phyloP scores from a whole-genome alignment of 2,329 filamentous ascomycete species.

The Aspergillus chevalieri region DNA sequence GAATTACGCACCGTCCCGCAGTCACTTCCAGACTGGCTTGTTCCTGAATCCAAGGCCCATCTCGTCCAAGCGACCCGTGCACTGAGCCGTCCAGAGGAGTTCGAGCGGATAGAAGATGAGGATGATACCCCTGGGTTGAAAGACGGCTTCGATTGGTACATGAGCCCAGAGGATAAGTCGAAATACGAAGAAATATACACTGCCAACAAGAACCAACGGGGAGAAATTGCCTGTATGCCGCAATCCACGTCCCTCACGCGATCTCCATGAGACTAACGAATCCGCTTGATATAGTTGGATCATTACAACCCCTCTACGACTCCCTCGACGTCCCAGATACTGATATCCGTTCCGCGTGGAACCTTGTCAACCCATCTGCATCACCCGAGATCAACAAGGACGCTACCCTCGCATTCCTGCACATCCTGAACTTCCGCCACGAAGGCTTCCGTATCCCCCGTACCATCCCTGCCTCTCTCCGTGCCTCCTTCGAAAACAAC shows the following conservation, averaged over 20 bases:
- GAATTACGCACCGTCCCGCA: conserved; percentile 86
- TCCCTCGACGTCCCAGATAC: conserved; percentile 60
- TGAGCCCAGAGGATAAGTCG: conserved; percentile 80
- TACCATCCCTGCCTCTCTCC: conserved; percentile 82
- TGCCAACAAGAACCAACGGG: conserved; percentile 80
- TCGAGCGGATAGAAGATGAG: conserved; percentile 75
- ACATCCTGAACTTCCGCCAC: conserved; percentile 93
- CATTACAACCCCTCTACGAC: conserved; percentile 78
- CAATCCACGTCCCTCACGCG: background rate
- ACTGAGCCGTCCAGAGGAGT: conserved; percentile 70
- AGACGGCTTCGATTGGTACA: conserved; percentile 99
- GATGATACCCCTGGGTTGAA: conserved; percentile 78
- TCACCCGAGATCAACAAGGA: conserved; percentile 84
- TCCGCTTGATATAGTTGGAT: conserved; percentile 52
- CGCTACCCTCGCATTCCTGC: conserved; percentile 85
- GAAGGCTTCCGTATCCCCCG: conserved; percentile 93
- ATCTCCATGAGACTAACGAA: conserved; percentile 5
- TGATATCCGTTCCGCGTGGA: conserved; percentile 90
- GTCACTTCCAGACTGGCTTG: conserved; percentile 86
- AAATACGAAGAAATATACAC: conserved; percentile 98
- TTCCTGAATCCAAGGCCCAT: conserved; percentile 90
- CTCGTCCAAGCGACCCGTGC: conserved; percentile 77
- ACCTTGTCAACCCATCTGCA: conserved; percentile 89
- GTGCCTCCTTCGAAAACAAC: conserved; percentile 87
- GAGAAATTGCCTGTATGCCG: conserved; percentile 68